A percentile compares a stretch with the other conserved stretches of the same genome.
Evolutionary conservation across 2,329 filamentous ascomycete species (phyloP).

Genomic region (Sordariomycetes sp.): DNA sequence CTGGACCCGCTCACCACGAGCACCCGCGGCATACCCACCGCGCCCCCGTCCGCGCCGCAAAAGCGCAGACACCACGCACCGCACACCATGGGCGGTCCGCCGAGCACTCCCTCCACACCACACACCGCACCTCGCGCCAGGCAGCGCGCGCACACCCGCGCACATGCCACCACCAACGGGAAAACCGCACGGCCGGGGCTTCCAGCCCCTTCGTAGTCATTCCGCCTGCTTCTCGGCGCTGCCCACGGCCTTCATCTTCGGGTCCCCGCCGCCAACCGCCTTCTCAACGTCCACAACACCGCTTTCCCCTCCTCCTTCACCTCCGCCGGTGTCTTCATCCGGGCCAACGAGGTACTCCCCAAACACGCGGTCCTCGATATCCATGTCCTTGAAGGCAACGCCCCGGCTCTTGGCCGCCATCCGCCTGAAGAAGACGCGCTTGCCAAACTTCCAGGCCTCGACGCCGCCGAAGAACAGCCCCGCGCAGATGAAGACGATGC

Average conservation of each 20-base stretch:
- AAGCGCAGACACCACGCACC: too few relatives aligned
- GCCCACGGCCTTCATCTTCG: not conserved
- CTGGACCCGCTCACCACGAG: too few relatives aligned
- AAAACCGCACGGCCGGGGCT: constrained; percentile 6
- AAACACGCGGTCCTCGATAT: constrained; percentile 25
- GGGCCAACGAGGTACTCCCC: constrained; percentile 17
- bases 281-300: constrained; percentile 1
- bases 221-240: constrained; percentile 5
- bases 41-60: too few relatives aligned
- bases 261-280: not conserved
- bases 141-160: not conserved
- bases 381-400: constrained; percentile 20
- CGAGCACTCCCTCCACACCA: not conserved
- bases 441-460: constrained; percentile 45
- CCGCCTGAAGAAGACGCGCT: constrained; percentile 29
- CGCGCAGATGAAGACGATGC: constrained; percentile 38
- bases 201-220: constrained; percentile 10
- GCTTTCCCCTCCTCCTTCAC: not conserved
- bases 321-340: not conserved
- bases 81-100: too few relatives aligned
- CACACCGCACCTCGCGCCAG: not conserved
- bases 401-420: constrained; percentile 11
- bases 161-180: not conserved
- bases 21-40: too few relatives aligned
- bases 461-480: constrained; percentile 43